phyloP scores from a whole-genome alignment of 441 rosid species.

The Gossypium laxum region DNA sequence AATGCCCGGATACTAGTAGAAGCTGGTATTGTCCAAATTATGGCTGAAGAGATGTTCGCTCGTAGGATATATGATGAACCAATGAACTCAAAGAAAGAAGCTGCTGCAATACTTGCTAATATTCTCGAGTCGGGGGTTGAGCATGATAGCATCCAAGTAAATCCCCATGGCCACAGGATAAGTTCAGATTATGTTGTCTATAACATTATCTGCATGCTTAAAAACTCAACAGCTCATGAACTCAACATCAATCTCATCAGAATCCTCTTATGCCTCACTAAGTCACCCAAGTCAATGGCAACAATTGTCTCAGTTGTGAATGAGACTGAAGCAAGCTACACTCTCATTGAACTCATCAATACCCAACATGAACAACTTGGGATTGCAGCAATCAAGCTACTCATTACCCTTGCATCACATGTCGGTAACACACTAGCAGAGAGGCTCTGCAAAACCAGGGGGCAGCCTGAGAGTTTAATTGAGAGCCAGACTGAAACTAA shows the following conservation, averaged over 20 bases:
- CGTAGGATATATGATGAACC: conserved; percentile 45
- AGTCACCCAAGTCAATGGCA: conserved; percentile 43
- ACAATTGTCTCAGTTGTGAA: conserved; percentile 47
- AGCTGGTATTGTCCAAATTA: conserved; percentile 45
- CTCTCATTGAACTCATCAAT: conserved; percentile 59
- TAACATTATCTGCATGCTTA: conserved; percentile 60
- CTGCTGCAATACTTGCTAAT: conserved; percentile 67
- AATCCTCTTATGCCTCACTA: conserved; percentile 53
- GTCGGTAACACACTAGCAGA: conserved; percentile 62
- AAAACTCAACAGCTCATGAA: conserved; percentile 57
- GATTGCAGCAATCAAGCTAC: conserved; percentile 59
- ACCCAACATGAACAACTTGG: conserved; percentile 57
- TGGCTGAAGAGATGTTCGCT: conserved; percentile 66
- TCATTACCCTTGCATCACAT: conserved; percentile 46
- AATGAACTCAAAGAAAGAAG: conserved; percentile 56
- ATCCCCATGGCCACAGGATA: conserved; percentile 53
- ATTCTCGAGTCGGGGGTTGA: conserved; percentile 63
- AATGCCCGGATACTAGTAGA: conserved; percentile 47
- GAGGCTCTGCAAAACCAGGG: conserved; percentile 65
- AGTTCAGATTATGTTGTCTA: conserved; percentile 55
- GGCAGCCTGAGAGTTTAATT: conserved; percentile 66
- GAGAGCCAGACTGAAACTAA: conserved; percentile 28
- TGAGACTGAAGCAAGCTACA: conserved; percentile 65
- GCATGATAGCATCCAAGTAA: conserved; percentile 44
- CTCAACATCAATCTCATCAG: conserved; percentile 58